These are phyloP conservation scores for Jaltomata sinuosa DNA, from an alignment of 257 asterid species.

Conservation along the genomic window DNA sequence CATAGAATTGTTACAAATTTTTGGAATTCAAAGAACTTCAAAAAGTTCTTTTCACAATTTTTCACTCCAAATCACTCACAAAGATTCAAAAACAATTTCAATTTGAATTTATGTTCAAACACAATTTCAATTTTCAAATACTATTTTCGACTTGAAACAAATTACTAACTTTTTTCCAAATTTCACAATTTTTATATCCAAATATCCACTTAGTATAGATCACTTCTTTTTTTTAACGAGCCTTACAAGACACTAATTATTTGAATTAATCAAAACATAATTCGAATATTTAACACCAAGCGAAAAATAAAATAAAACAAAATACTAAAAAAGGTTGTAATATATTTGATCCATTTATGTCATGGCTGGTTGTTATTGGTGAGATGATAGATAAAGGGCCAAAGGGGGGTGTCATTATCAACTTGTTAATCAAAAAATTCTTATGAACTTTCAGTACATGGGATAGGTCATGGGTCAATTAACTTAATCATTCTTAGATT, in stretches of 20 bases:
- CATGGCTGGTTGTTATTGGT: not conserved
- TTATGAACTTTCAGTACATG: slow-evolving; percentile 7
- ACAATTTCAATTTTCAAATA: too few species aligned
- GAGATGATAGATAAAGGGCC: slow-evolving; percentile 11
- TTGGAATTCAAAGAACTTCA: too few species aligned
- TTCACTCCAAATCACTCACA: too few species aligned
- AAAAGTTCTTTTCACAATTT: too few species aligned
- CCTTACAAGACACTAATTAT: not conserved
- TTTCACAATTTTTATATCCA: too few species aligned
- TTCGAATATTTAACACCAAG: not conserved
- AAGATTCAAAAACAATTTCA: too few species aligned
- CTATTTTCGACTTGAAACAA: too few species aligned
- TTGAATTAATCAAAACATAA: not conserved
- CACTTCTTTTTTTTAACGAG: too few species aligned
- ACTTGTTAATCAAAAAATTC: slow-evolving; percentile 11
- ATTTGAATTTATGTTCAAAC: too few species aligned
- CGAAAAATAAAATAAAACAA: not conserved
- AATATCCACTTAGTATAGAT: too few species aligned
- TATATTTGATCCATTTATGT: not conserved
- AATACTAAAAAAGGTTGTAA: not conserved
- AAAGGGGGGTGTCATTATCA: slow-evolving; percentile 29
- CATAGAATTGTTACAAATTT: too few species aligned
- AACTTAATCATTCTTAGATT: slow-evolving; percentile 14
- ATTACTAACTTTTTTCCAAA: too few species aligned
- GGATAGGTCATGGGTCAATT: slow-evolving; percentile 15